Conservation (phyloP, 2,329 filamentous ascomycete species). For the Trichoderma lentiforme region DNA sequence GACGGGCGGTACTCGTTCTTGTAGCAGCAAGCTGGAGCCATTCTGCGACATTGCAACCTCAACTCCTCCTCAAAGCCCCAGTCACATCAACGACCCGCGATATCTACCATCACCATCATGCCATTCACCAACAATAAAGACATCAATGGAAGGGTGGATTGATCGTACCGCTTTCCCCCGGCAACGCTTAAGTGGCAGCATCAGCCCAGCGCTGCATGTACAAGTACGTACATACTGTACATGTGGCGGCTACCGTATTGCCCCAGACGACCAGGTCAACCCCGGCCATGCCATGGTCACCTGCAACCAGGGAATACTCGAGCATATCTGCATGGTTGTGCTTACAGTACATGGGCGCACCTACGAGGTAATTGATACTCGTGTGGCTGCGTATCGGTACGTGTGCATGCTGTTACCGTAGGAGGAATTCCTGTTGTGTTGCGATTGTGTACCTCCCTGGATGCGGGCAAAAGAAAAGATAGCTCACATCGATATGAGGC, state of each 20-base stretch:
- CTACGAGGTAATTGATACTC: neutral
- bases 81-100: neutral
- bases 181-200: neutral
- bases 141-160: neutral
- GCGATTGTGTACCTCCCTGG: neutral
- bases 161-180: neutral
- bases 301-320: neutral
- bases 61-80: neutral
- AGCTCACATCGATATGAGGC: neutral
- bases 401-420: neutral
- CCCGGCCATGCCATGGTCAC: neutral
- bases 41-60: neutral
- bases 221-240: neutral
- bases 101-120: neutral
- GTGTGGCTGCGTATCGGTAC: neutral
- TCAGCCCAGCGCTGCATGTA: neutral
- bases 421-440: neutral
- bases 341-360: neutral
- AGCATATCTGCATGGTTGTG: neutral
- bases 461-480: neutral
- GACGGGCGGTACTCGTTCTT: neutral
- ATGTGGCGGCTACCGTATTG: slow-evolving; percentile 1
- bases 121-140: neutral
- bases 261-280: slow-evolving; percentile 3
- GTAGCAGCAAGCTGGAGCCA: neutral